Conservation (phyloP, 345 rosid genomes). For the Linum lewisii region DNA sequence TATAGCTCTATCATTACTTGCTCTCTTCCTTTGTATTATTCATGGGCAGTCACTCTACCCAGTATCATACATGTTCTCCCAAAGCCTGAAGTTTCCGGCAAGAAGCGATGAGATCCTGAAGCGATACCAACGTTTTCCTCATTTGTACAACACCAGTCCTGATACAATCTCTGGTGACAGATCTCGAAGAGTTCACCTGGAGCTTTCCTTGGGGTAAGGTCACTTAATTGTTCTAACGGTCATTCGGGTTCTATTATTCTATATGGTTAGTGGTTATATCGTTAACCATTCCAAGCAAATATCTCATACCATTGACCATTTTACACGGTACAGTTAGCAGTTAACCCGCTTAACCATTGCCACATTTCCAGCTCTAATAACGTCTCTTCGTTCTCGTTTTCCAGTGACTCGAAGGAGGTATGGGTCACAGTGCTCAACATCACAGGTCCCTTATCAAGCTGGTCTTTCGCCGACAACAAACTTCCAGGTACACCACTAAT, state of each 20-base stretch:
- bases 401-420: slow-evolving; percentile 75
- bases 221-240: no score
- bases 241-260: no score
- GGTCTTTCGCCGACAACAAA: slow-evolving; percentile 81
- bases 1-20: neutral
- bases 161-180: slow-evolving; percentile 24
- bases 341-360: no score
- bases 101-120: slow-evolving; percentile 38
- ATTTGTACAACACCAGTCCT: slow-evolving; percentile 39
- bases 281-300: no score
- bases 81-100: slow-evolving; percentile 72
- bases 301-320: no score
- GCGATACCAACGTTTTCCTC: slow-evolving; percentile 47
- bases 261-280: no score
- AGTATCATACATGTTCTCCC: slow-evolving; percentile 50
- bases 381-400: neutral
- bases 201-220: slow-evolving; percentile 83
- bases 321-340: no score
- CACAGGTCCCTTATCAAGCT: slow-evolving; percentile 80
- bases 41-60: slow-evolving; percentile 65
- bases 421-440: slow-evolving; percentile 91
- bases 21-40: neutral
- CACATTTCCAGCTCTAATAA: no score
- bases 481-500: slow-evolving; percentile 45
- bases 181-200: slow-evolving; percentile 76